Conservation (phyloP, 306 rosid genomes). For the Cucurbita argyrosperma region DNA sequence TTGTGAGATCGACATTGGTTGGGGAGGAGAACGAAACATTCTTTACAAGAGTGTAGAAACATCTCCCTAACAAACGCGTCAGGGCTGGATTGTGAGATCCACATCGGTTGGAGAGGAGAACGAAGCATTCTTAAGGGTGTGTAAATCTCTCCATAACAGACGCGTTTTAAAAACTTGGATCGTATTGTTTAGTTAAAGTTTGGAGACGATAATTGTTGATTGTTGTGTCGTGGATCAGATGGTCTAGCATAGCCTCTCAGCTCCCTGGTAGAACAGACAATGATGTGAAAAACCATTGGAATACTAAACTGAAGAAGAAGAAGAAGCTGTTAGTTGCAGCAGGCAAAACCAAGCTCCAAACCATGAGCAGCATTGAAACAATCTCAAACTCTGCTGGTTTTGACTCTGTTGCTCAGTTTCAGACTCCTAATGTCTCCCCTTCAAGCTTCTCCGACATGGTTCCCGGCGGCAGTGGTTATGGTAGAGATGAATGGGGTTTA, state of each 20-base stretch:
- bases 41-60: too few relatives aligned
- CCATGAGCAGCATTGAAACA: too few relatives aligned
- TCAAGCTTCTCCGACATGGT: neutral
- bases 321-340: slow-evolving; percentile 33
- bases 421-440: neutral
- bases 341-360: slow-evolving; percentile 13
- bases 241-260: slow-evolving; percentile 71
- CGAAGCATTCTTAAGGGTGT: too few relatives aligned
- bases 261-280: slow-evolving; percentile 84
- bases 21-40: too few relatives aligned
- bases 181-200: neutral
- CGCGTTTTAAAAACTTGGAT: neutral
- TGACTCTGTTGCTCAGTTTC: neutral
- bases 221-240: slow-evolving; percentile 24
- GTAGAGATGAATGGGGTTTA: neutral
- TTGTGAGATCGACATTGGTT: too few relatives aligned
- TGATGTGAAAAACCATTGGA: slow-evolving; percentile 86
- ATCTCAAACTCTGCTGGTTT: neutral
- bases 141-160: too few relatives aligned
- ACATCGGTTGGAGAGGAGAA: too few relatives aligned
- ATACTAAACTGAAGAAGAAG: slow-evolving; percentile 57
- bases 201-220: neutral
- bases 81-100: too few relatives aligned
- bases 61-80: too few relatives aligned
- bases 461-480: neutral